Evolutionary conservation across 2,329 filamentous ascomycete species (phyloP).

Genomic region (Pseudonectria buxi): DNA sequence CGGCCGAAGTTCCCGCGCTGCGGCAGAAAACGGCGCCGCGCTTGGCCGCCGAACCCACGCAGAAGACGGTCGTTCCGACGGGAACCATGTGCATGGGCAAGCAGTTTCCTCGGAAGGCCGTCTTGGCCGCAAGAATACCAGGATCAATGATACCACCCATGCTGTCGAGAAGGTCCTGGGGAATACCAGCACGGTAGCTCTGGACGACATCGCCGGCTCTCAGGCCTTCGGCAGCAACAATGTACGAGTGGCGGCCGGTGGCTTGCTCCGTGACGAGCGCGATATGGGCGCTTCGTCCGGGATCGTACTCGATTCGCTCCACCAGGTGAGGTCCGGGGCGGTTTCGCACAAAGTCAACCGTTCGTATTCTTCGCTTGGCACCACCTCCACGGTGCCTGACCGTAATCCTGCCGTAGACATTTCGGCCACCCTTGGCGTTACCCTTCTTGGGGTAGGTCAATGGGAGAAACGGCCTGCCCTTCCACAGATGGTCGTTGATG

Average conservation of each 20-base stretch:
- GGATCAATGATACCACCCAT: constrained; percentile 94
- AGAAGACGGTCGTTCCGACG: constrained; percentile 86
- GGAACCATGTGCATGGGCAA: constrained; percentile 93
- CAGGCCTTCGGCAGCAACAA: constrained; percentile 92
- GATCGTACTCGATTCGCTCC: constrained; percentile 94
- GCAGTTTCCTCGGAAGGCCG: constrained; percentile 90
- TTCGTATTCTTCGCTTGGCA: constrained; percentile 83
- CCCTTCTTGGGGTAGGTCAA: constrained; percentile 91
- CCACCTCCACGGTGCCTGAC: constrained; percentile 91
- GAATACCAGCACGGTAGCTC: constrained; percentile 87
- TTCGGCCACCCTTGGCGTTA: constrained; percentile 86
- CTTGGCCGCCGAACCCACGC: constrained; percentile 70
- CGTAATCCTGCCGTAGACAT: constrained; percentile 77
- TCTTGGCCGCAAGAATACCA: constrained; percentile 91
- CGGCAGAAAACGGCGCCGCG: constrained; percentile 85
- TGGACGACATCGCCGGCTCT: constrained; percentile 85
- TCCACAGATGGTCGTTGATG: constrained; percentile 96
- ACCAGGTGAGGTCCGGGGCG: constrained; percentile 78
- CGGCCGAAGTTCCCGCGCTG: constrained; percentile 87
- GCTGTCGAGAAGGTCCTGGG: constrained; percentile 73
- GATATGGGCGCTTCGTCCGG: constrained; percentile 86
- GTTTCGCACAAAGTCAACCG: constrained; percentile 78
- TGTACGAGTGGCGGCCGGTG: constrained; percentile 76
- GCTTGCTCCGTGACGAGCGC: constrained; percentile 72
- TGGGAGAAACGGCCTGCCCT: constrained; percentile 73